Evolutionary conservation across 1,139 yeast genomes (phyloP).

Genomic region (Debaryomyces psychrophilus): DNA sequence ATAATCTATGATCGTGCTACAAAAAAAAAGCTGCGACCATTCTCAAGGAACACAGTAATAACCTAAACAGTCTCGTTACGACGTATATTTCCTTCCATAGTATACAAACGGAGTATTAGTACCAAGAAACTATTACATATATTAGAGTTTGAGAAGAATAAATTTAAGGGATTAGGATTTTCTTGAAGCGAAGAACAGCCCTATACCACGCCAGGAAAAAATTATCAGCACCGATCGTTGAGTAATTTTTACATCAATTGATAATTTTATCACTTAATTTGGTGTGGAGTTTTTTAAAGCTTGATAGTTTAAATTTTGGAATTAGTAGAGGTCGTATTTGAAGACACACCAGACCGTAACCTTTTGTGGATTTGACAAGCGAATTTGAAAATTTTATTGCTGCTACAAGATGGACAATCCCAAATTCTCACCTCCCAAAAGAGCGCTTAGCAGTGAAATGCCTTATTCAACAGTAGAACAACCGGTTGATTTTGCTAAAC

Average conservation of each 20-base stretch:
- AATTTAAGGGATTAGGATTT: neutral
- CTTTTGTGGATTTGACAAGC: neutral
- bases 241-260: slow-evolving; percentile 6
- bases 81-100: neutral
- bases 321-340: neutral
- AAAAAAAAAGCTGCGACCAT: slow-evolving; percentile 12
- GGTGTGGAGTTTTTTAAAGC: neutral
- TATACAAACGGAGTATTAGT: neutral
- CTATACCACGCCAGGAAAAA: neutral
- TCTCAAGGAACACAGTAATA: slow-evolving; percentile 8
- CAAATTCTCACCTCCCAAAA: slow-evolving; percentile 1
- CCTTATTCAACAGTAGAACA: neutral
- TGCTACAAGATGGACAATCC: slow-evolving; percentile 11
- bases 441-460: slow-evolving; percentile 2
- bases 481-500: slow-evolving; percentile 4
- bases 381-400: slow-evolving; percentile 6
- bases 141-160: neutral
- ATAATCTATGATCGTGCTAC: slow-evolving; percentile 2
- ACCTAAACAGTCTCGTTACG: neutral
- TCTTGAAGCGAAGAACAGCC: neutral
- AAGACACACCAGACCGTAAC: neutral
- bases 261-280: neutral
- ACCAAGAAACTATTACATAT: neutral
- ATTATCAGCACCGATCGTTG: slow-evolving; percentile 1
- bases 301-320: neutral